Evolutionary conservation across 1,139 yeast species (phyloP).

Genomic region (Yamadazyma pseudoaaseri): DNA sequence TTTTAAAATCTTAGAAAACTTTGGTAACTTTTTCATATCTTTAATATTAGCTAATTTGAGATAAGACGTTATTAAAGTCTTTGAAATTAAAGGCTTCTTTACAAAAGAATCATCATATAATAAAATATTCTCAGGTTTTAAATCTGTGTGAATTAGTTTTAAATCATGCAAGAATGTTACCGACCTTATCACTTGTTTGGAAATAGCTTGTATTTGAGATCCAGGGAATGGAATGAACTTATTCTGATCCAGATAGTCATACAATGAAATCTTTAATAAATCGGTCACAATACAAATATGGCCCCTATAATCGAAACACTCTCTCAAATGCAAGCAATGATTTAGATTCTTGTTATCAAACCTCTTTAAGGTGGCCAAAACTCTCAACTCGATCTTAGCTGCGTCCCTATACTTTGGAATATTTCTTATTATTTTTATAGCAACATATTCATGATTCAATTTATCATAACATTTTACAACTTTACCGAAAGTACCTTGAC

Average conservation of each 20-base stretch:
- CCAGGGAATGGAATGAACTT: slow-evolving; percentile 75
- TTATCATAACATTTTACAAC: slow-evolving; percentile 75
- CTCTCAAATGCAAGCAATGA: slow-evolving; percentile 77
- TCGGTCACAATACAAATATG: slow-evolving; percentile 95
- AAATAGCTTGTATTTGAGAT: slow-evolving; percentile 83
- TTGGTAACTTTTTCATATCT: slow-evolving; percentile 33
- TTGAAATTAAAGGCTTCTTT: slow-evolving; percentile 32
- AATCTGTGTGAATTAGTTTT: slow-evolving; percentile 88
- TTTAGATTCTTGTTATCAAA: slow-evolving; percentile 68
- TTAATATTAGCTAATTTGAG: slow-evolving; percentile 21
- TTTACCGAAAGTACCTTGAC: slow-evolving; percentile 98
- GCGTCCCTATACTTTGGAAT: slow-evolving; percentile 82
- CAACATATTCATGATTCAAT: slow-evolving; percentile 63
- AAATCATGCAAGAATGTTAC: slow-evolving; percentile 89
- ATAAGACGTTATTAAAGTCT: slow-evolving; percentile 35
- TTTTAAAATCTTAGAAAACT: slow-evolving; percentile 52
- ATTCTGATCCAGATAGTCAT: slow-evolving; percentile 83
- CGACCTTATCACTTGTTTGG: slow-evolving; percentile 80
- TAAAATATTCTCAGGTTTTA: slow-evolving; percentile 91
- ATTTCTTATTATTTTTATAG: slow-evolving; percentile 85
- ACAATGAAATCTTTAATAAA: slow-evolving; percentile 77
- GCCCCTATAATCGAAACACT: slow-evolving; percentile 89
- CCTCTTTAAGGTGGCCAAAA: slow-evolving; percentile 75
- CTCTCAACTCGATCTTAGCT: slow-evolving; percentile 77
- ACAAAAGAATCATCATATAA: slow-evolving; percentile 58